phyloP scores from a whole-genome alignment of 2,329 filamentous ascomycete genomes.

The Lachnum nothofagi region DNA sequence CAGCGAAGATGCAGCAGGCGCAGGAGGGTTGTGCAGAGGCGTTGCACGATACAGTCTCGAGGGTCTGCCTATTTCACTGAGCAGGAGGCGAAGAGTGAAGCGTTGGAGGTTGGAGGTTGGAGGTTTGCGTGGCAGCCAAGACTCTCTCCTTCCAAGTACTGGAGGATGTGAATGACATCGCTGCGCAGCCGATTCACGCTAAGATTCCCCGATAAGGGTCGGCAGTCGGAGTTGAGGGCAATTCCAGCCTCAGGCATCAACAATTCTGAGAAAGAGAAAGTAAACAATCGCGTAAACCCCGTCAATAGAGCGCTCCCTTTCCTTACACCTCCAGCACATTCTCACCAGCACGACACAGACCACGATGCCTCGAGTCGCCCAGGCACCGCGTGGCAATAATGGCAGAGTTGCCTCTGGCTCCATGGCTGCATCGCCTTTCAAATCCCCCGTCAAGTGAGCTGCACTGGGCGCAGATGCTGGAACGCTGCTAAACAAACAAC shows the following conservation, averaged over 20 bases:
- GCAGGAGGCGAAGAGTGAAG: too few species aligned
- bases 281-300: constrained; percentile 21
- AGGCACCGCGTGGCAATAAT: constrained; percentile 39
- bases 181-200: too few species aligned
- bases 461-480: not conserved
- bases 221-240: not conserved
- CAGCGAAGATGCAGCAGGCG: not conserved
- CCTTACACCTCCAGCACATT: constrained; percentile 1
- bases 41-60: too few species aligned
- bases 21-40: not conserved
- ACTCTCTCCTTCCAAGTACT: too few species aligned
- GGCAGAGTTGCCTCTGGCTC: constrained; percentile 37
- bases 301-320: constrained; percentile 3
- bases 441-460: constrained; percentile 34
- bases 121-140: too few species aligned
- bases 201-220: too few species aligned
- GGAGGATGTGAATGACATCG: too few species aligned
- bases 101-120: too few species aligned
- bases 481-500: constrained; percentile 8
- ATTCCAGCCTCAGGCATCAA: not conserved
- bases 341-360: constrained; percentile 4
- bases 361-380: constrained; percentile 52
- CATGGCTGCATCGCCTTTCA: constrained; percentile 29
- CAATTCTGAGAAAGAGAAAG: not conserved
- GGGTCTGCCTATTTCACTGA: too few species aligned